A percentile compares a stretch with the other conserved stretches of the same genome.
These are phyloP conservation scores for Russula sp. DNA, from an alignment of 768 basidiomycete genomes.

Conservation along the genomic window DNA sequence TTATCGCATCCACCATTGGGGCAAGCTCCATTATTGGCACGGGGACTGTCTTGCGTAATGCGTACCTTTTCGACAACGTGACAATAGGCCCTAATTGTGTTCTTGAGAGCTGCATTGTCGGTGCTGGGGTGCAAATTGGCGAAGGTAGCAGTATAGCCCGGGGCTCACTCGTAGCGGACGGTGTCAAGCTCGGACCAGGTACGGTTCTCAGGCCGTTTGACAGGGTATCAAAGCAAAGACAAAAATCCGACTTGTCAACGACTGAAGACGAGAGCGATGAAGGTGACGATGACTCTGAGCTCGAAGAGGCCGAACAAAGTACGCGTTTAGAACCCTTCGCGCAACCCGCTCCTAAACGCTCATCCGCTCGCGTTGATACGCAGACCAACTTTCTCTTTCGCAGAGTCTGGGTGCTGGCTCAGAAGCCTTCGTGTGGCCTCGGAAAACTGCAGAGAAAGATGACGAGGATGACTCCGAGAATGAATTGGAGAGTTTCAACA, in stretches of 20 bases:
- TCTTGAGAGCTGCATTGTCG: constrained; percentile 80
- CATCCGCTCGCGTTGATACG: neutral
- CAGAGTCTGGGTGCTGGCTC: constrained; percentile 61
- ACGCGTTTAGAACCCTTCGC: neutral
- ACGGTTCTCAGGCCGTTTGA: constrained; percentile 67
- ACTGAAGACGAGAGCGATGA: constrained; percentile 36
- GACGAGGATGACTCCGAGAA: constrained; percentile 64
- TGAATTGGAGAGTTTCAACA: constrained; percentile 58
- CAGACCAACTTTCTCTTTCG: constrained; percentile 51
- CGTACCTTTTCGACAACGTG: constrained; percentile 82
- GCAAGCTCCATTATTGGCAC: constrained; percentile 69
- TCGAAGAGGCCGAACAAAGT: constrained; percentile 69
- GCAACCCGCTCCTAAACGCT: neutral
- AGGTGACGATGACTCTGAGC: constrained; percentile 45
- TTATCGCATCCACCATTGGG: constrained; percentile 77
- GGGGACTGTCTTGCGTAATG: constrained; percentile 62
- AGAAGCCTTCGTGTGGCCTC: constrained; percentile 82
- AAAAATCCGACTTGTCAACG: constrained; percentile 27
- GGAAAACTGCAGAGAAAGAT: constrained; percentile 43
- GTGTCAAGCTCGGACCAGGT: constrained; percentile 73
- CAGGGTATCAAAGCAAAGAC: constrained; percentile 59
- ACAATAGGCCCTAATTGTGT: constrained; percentile 65
- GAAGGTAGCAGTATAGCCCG: constrained; percentile 62
- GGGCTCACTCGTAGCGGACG: constrained; percentile 82
- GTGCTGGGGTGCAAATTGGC: constrained; percentile 67